Percentiles rank a stretch among this genome's conserved stretches.
Conservation (phyloP, 306 rosid genomes). For the Hippophae gyantsensis region DNA sequence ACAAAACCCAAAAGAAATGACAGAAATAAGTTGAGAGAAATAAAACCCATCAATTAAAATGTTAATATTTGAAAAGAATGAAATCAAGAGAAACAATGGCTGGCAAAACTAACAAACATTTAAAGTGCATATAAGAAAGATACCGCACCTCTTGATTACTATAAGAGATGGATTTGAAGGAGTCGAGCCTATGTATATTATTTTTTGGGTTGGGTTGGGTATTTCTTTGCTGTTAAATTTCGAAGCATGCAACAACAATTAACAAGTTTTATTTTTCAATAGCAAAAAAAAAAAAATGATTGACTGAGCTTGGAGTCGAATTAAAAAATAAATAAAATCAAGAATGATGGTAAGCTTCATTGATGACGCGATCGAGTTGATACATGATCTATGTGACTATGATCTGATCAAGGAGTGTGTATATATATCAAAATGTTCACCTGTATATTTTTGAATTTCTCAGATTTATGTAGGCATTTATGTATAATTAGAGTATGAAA, state of each 20-base stretch:
- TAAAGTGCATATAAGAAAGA: conserved; percentile 9
- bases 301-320: no score
- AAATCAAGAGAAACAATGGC: conserved; percentile 19
- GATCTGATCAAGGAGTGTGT: no score
- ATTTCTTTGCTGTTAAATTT: conserved; percentile 20
- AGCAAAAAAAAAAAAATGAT: no score
- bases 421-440: no score
- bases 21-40: conserved; percentile 2
- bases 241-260: conserved; percentile 35
- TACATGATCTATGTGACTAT: no score
- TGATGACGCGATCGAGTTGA: no score
- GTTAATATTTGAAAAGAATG: conserved; percentile 29
- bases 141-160: background rate
- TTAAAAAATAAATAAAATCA: no score
- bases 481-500: no score
- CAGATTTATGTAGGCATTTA: no score
- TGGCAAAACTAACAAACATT: conserved; percentile 14
- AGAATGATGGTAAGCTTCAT: no score
- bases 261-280: no score
- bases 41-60: conserved; percentile 23
- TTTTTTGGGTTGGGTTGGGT: background rate
- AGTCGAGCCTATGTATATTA: conserved; percentile 1
- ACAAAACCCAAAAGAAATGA: conserved; percentile 19
- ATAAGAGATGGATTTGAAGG: conserved; percentile 5
- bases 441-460: no score